Conservation (phyloP, 1,139 yeast genomes). For the Candida anutae region DNA sequence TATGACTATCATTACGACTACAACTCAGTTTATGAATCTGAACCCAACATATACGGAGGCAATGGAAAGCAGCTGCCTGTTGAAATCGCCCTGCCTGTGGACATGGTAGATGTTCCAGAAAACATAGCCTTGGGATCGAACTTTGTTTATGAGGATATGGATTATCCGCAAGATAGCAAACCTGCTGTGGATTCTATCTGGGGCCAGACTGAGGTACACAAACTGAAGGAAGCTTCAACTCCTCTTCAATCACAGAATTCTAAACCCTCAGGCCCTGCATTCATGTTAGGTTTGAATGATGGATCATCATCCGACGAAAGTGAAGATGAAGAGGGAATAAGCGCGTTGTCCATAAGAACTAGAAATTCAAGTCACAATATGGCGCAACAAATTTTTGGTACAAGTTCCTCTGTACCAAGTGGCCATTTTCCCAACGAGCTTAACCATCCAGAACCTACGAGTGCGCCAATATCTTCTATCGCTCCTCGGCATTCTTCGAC, state of each 20-base stretch:
- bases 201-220: no score
- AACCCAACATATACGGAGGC: slow-evolving; percentile 36
- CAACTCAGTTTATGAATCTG: slow-evolving; percentile 67
- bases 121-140: slow-evolving; percentile 36
- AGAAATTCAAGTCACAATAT: slow-evolving; percentile 38
- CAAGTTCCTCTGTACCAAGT: slow-evolving; percentile 15
- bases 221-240: no score
- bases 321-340: slow-evolving; percentile 14
- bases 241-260: no score
- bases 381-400: slow-evolving; percentile 37
- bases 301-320: slow-evolving; percentile 10
- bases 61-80: slow-evolving; percentile 5
- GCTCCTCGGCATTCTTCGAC: slow-evolving; percentile 30
- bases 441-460: slow-evolving; percentile 18
- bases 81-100: slow-evolving; percentile 5
- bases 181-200: no score
- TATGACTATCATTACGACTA: slow-evolving; percentile 83
- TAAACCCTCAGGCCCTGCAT: no score
- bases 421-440: slow-evolving; percentile 15
- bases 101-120: slow-evolving; percentile 40
- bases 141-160: slow-evolving; percentile 30
- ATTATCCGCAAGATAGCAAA: no score
- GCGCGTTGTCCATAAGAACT: slow-evolving; percentile 35
- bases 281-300: background rate
- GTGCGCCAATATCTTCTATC: slow-evolving; percentile 19